Conservation (phyloP, 164 flowering plant species). For the Berberis vulgaris region DNA sequence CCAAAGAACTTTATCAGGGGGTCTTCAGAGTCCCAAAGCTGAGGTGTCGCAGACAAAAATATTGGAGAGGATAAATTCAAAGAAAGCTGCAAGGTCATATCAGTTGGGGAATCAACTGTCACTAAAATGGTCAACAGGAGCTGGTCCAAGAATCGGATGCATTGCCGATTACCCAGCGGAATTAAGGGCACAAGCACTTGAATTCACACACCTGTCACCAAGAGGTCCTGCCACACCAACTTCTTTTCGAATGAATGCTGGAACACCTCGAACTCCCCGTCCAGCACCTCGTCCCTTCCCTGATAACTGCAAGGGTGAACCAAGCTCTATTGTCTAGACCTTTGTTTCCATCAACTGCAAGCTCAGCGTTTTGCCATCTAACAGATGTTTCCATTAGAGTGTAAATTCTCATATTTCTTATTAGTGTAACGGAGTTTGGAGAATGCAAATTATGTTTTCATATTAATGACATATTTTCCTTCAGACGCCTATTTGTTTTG, state of each 20-base stretch:
- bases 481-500: too few species aligned
- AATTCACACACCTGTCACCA: constrained; percentile 65
- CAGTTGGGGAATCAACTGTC: constrained; percentile 68
- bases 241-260: not conserved
- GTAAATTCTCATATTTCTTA: too few species aligned
- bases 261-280: not conserved
- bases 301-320: not conserved
- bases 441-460: too few species aligned
- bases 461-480: too few species aligned
- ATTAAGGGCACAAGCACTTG: constrained; percentile 62
- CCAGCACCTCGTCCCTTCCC: constrained; percentile 5
- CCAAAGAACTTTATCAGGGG: constrained; percentile 71
- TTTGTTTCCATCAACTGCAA: too few species aligned
- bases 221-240: constrained; percentile 32
- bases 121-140: constrained; percentile 71
- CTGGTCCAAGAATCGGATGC: constrained; percentile 87
- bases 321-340: not conserved
- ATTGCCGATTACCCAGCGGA: constrained; percentile 78
- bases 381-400: too few species aligned
- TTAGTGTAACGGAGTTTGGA: too few species aligned
- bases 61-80: constrained; percentile 70
- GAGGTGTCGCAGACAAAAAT: constrained; percentile 57
- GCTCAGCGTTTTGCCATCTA: too few species aligned
- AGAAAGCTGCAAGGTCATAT: constrained; percentile 51
- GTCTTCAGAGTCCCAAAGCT: constrained; percentile 61